These are phyloP conservation scores for Antarctomyces pellizariae DNA, from an alignment of 495 filamentous ascomycete genomes.

Conservation along the genomic window DNA sequence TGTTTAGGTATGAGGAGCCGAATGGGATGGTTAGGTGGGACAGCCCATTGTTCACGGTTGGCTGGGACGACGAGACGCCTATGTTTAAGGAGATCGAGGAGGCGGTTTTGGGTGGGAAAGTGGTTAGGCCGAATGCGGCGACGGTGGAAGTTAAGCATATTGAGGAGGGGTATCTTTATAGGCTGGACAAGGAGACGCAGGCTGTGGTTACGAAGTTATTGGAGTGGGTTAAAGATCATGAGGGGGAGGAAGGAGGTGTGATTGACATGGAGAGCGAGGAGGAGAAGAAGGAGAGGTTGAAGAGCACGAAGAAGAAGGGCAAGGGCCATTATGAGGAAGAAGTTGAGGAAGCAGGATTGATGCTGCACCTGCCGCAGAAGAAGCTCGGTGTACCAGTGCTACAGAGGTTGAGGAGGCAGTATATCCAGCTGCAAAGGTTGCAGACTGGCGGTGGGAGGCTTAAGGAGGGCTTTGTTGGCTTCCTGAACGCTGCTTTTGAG, in stretches of 20 bases:
- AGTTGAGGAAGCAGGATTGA: slow-evolving; percentile 16
- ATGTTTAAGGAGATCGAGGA: slow-evolving; percentile 56
- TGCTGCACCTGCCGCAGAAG: slow-evolving; percentile 32
- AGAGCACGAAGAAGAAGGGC: slow-evolving; percentile 42
- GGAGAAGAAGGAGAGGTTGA: slow-evolving; percentile 48
- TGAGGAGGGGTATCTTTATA: slow-evolving; percentile 59
- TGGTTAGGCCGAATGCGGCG: slow-evolving; percentile 55
- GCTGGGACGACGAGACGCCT: slow-evolving; percentile 50
- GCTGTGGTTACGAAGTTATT: slow-evolving; percentile 56
- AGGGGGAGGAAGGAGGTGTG: slow-evolving; percentile 29
- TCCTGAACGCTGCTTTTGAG: slow-evolving; percentile 44
- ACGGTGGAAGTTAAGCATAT: slow-evolving; percentile 43
- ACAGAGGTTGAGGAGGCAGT: slow-evolving; percentile 67
- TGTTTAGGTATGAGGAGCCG: slow-evolving; percentile 91
- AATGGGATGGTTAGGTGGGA: slow-evolving; percentile 93
- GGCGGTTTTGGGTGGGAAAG: slow-evolving; percentile 37
- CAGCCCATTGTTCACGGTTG: slow-evolving; percentile 74
- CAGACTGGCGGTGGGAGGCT: slow-evolving; percentile 33
- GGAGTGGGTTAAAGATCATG: slow-evolving; percentile 43
- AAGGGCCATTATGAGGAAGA: slow-evolving; percentile 24
- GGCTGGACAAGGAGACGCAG: slow-evolving; percentile 65
- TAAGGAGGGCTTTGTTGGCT: slow-evolving; percentile 44
- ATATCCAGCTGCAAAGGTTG: slow-evolving; percentile 54
- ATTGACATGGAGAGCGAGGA: slow-evolving; percentile 71
- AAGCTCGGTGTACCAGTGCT: slow-evolving; percentile 47